Percentiles rank a stretch among this genome's conserved stretches.
Evolutionary conservation across 2,329 filamentous ascomycete species (phyloP).

Genomic region (Clonostachys rhizophaga): DNA sequence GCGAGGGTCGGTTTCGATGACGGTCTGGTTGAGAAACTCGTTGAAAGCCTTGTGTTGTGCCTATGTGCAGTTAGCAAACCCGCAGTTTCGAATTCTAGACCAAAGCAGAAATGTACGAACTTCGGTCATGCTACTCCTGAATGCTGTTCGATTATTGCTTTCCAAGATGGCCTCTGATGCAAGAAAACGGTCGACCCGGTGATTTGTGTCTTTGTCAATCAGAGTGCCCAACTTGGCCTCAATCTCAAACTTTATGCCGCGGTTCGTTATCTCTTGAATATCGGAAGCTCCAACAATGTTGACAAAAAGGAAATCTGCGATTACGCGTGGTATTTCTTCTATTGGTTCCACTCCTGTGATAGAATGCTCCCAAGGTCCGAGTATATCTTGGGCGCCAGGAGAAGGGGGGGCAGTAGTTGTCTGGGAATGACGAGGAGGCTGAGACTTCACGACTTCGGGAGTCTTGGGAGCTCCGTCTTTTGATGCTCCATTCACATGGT

Average conservation of each 20-base stretch:
- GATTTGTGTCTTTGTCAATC: constrained; percentile 66
- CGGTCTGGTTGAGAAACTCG: constrained; percentile 71
- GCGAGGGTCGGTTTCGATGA: constrained; percentile 52
- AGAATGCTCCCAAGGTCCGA: constrained; percentile 60
- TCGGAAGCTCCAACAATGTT: constrained; percentile 66
- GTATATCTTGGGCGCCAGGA: constrained; percentile 22
- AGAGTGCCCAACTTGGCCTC: constrained; percentile 90
- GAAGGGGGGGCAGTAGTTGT: constrained; percentile 14
- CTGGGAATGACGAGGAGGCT: constrained; percentile 5
- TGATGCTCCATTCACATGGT: constrained; percentile 22
- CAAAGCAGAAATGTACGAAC: constrained; percentile 41
- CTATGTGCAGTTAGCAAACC: constrained; percentile 29
- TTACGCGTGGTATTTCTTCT: constrained; percentile 67
- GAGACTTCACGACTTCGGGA: constrained; percentile 35
- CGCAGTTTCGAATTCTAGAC: neutral
- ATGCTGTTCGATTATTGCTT: constrained; percentile 57
- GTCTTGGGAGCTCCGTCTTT: constrained; percentile 11
- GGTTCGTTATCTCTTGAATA: constrained; percentile 55
- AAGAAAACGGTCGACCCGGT: constrained; percentile 64
- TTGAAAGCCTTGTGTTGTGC: constrained; percentile 80
- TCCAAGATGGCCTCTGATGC: constrained; percentile 66
- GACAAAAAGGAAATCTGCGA: constrained; percentile 79
- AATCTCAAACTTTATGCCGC: constrained; percentile 77
- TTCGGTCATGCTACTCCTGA: constrained; percentile 87
- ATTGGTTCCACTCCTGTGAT: constrained; percentile 67